These are phyloP conservation scores for Withania somnifera DNA, from an alignment of 305 asterid genomes.

Conservation along the genomic window DNA sequence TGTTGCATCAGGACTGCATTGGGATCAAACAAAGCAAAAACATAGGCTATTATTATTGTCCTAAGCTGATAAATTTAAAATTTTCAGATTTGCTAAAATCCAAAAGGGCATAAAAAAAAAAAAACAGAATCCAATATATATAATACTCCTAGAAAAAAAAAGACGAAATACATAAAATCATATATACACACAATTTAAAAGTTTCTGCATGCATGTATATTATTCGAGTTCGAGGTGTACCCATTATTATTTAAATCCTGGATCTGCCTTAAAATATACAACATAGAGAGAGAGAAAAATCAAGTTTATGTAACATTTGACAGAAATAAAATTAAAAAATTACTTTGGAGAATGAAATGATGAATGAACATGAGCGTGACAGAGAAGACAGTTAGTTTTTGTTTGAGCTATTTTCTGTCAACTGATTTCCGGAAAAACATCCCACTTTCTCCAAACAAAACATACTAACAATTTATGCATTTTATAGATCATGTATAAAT, in stretches of 20 bases:
- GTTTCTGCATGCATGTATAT: neutral
- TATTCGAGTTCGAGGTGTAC: neutral
- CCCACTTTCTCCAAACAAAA: neutral
- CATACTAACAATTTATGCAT: neutral
- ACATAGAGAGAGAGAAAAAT: neutral
- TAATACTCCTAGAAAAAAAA: neutral
- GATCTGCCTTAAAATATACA: neutral
- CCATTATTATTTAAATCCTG: neutral
- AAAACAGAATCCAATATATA: neutral
- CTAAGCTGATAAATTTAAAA: too few species aligned
- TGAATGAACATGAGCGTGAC: neutral
- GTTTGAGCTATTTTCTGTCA: neutral
- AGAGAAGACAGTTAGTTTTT: neutral
- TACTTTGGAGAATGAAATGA: neutral
- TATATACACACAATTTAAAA: neutral
- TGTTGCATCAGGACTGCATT: constrained; percentile 1
- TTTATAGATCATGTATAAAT: neutral
- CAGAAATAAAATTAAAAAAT: neutral
- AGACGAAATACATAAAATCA: neutral
- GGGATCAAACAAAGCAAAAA: neutral
- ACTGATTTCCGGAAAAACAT: neutral
- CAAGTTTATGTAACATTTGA: neutral
- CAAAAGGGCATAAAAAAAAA: too few species aligned
- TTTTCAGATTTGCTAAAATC: neutral
- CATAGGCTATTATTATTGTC: neutral